Evolutionary conservation across 2,329 filamentous ascomycete genomes (phyloP), one percentile per base, ranked within the genome.

Genomic region (Pyricularia sp.): DNA sequence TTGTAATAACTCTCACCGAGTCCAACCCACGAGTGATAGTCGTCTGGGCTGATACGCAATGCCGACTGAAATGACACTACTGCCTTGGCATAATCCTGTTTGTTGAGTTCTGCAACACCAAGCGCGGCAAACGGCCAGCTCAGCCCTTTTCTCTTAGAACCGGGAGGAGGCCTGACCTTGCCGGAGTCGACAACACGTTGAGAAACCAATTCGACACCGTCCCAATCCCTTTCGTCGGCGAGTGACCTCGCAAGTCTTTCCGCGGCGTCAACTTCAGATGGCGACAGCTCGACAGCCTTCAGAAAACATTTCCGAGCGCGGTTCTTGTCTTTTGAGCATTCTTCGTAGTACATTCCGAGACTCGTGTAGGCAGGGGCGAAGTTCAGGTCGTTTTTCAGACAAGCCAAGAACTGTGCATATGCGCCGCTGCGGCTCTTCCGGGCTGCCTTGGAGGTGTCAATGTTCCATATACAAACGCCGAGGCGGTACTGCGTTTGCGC

Each of bases 1-100:
- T 92, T 95, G 76, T 97, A 91, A 75, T 99, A 99, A 75, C 93
- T 97, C 80, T 99, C 95, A n/a, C 94, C 95, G 1, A 99, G 84
- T 0, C 95, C 95, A 28, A 99, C 92, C 88, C 94, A 99, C 0
- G 92, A 97, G 79, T 99, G 91, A 75, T 98, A 98, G 78, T 98
- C 93, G 61, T 90, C 83, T 0, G 94, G 93, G 1, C 89, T 87
- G 65, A 97, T 92, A 68, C 94, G 86, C 42, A 99, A 82, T 12
- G 95, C 94, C 1, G 92, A 88, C 75, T 98, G 92, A 77, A 98
- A 99, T 0, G 93, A 97, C 10, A 94, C 89, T 68, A 98, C 93
- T 50, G 93, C 93, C 76, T 92, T 91, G 72, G 89, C 83, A 74
- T 94, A 98, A 70, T 97, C 93, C 76, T 96, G 93, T 76, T 93